Evolutionary conservation across 176 grass and related monocot species (phyloP), one percentile per base, ranked within the genome.

Genomic region (Juncus inflexus): DNA sequence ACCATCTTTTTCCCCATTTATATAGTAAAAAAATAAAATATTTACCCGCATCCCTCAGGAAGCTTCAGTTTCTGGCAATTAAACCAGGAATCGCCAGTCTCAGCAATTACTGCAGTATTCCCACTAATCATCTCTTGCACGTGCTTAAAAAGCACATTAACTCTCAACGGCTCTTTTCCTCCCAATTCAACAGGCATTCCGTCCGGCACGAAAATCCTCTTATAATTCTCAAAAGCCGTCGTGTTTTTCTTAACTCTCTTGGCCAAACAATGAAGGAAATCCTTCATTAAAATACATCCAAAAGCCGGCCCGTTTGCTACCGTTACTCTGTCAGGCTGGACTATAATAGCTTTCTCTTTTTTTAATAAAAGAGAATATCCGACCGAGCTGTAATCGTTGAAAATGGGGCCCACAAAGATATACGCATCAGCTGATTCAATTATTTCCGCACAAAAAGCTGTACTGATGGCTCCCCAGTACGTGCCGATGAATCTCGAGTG

Each of bases 11-110:
- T 54, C 11, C 40, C 47, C 52, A 8, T 35, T 61, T 50, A 55
- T 50, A n/a, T 28, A 65, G 54, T 40, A 45, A 52, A 16, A 42
- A 45, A 41, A 60, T 12, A 19, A 53, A 10, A 40, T 38, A 9
- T 10, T 65, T 69, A 90, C 77, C 81, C 76, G 12, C 90, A 94
- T 0, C 90, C 85, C 1, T 88, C 49, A 0, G 90, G 90, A 9
- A 95, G 69, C 64, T 77, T 78, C 2, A 95, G 76, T 73, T 89
- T 95, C 82, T 95, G 90, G 73, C 90, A 89, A 83, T 95, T 95
- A 70, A 95, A 89, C 90, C 90, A 95, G 2, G 85, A 89, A 77
- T 95, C 85, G 0, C 90, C 90, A 0, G 85, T 79, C 65, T 95
- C 85, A 0, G 85, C 85, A 42, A 95, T 83, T 4, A 95, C 83